These are phyloP conservation scores for Ustilago sp. DNA, from an alignment of 1,284 basidiomycete genomes.

Conservation along the genomic window DNA sequence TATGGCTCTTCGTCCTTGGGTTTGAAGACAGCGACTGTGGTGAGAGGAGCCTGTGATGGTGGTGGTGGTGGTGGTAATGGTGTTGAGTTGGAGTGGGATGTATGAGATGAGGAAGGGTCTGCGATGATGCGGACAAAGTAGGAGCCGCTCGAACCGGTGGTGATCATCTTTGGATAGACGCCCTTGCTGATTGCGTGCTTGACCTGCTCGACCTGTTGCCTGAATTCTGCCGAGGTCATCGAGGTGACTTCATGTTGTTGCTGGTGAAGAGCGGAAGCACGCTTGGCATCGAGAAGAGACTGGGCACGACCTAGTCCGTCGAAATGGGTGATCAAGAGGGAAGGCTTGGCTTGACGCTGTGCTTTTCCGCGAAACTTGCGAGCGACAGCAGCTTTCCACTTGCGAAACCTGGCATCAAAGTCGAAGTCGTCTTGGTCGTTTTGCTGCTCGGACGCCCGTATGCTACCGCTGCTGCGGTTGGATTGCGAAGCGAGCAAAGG, in stretches of 20 bases:
- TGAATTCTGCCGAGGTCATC: conserved; percentile 42
- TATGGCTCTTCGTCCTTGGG: conserved; percentile 69
- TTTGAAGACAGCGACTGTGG: conserved; percentile 66
- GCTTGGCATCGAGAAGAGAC: conserved; percentile 16
- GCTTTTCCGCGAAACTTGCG: conserved; percentile 44
- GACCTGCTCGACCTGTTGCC: conserved; percentile 50
- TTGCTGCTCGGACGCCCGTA: background rate
- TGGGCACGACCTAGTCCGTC: conserved; percentile 33
- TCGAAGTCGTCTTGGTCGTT: conserved; percentile 44
- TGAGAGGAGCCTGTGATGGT: background rate
- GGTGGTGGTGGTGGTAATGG: conserved; percentile 1
- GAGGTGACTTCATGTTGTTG: conserved; percentile 29
- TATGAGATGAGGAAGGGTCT: background rate
- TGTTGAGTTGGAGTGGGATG: background rate
- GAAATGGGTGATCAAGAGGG: conserved; percentile 40
- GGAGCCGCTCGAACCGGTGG: conserved; percentile 64
- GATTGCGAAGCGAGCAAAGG: conserved; percentile 27
- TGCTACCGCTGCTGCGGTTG: conserved; percentile 7
- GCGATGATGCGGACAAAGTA: conserved; percentile 59
- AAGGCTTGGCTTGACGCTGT: conserved; percentile 22
- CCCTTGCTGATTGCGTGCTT: conserved; percentile 58
- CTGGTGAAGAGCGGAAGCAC: background rate
- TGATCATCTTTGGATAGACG: conserved; percentile 67
- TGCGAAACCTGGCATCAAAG: conserved; percentile 55
- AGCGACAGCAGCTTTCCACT: conserved; percentile 55